Evolutionary conservation across 192 early-diverging fungal species (phyloP), one percentile per base, ranked within the genome.

Genomic region (Coemansia asiatica): DNA sequence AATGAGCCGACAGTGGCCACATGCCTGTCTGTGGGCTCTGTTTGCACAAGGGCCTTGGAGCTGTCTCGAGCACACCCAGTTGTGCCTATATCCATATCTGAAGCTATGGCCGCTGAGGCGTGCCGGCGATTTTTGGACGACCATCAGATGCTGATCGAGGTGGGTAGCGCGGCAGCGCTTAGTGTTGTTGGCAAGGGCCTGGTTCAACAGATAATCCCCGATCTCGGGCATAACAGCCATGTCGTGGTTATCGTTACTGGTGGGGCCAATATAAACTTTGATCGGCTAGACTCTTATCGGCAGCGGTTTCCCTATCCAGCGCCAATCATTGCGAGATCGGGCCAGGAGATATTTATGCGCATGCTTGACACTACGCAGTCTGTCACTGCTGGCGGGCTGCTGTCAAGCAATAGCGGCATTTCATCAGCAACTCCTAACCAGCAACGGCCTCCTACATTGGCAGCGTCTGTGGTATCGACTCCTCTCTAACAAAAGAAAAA

Each of bases 231-330:
- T 25, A 64, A 81, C 18, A 84, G 85, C 15, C 80, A 89, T 58
- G 79, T 91, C 8, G 89, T 91, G 6, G 79, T 91, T 13, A 71
- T 91, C 33, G 85, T 90, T 31, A 86, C 86, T 59, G 90, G 90
- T 25, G 89, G 90, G 0, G 85, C 85, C 38, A 87, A 90, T 64
- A 85, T 88, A 25, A 84, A 64, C 59, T 74, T 91, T 40, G 85
- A 84, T 7, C 69, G 81, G 48, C 59, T 91, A 36, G 82, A 86
- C 21, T 61, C 81, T 9, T 89, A 77, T 65, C 84, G 85, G 29
- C 78, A 85, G 57, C 75, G 81, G 57, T 90, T 86, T 58, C 72
- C 84, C 5, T 83, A 82, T 31, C 82, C 76, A 13, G 76, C 90
- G 25, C 85, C 88, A 18, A 89, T 87, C 26, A 85, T 89, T 64